phyloP scores from a whole-genome alignment of 768 basidiomycete genomes.

The Suillus paluster region DNA sequence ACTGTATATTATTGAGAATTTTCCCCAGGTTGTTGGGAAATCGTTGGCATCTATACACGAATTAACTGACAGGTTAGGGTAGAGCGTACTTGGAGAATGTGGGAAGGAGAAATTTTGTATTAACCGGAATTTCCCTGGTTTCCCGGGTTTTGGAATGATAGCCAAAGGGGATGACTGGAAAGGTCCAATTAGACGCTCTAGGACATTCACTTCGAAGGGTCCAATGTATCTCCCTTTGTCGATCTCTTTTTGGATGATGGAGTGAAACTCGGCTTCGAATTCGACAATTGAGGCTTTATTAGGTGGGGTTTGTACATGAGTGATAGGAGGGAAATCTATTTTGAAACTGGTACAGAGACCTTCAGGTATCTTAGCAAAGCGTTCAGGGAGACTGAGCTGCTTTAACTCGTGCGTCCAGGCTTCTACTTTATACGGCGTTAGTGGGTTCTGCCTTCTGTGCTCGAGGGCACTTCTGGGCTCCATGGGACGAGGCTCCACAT shows the following conservation, averaged over 20 bases:
- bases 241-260: slow-evolving; percentile 3
- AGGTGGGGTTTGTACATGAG: slow-evolving; percentile 8
- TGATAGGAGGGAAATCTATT: slow-evolving; percentile 13
- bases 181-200: slow-evolving; percentile 21
- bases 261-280: neutral
- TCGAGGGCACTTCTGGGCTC: slow-evolving; percentile 20
- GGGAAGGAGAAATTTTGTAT: slow-evolving; percentile 46
- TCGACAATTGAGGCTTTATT: slow-evolving; percentile 14
- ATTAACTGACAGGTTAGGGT: slow-evolving; percentile 36
- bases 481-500: slow-evolving; percentile 39
- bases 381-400: fast-evolving
- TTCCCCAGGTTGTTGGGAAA: slow-evolving; percentile 50
- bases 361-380: neutral
- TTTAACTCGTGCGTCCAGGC: slow-evolving; percentile 11
- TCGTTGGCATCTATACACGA: slow-evolving; percentile 31
- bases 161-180: slow-evolving; percentile 22
- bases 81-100: neutral
- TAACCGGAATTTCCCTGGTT: slow-evolving; percentile 35
- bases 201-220: slow-evolving; percentile 12
- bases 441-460: slow-evolving; percentile 3
- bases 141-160: slow-evolving; percentile 41
- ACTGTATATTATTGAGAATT: slow-evolving; percentile 38
- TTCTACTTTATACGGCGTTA: slow-evolving; percentile 8
- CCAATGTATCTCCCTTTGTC: slow-evolving; percentile 18
- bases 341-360: slow-evolving; percentile 10